phyloP scores from a whole-genome alignment of 176 grass and related monocot species.

The Avena eriantha region DNA sequence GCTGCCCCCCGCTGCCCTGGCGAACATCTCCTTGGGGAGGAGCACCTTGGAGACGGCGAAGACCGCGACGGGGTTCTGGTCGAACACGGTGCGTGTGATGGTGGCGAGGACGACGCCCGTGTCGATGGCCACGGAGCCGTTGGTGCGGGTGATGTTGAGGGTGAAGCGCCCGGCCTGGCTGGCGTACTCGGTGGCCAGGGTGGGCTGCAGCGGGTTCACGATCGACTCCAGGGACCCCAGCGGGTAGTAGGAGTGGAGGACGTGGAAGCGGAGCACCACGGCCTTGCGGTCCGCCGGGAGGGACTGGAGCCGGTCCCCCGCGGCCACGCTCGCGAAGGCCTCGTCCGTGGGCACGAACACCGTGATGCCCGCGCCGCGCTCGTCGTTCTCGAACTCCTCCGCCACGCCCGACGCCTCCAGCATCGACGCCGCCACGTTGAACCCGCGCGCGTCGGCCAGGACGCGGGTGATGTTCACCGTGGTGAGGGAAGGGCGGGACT shows the following conservation, averaged over 20 bases:
- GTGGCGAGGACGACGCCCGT: conserved; percentile 88
- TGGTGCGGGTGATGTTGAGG: conserved; percentile 85
- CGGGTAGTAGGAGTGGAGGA: conserved; percentile 93
- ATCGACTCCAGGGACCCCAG: conserved; percentile 90
- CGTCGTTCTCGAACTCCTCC: conserved; percentile 82
- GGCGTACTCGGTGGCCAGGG: conserved; percentile 75
- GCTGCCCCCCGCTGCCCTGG: not conserved
- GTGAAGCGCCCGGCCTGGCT: conserved; percentile 74
- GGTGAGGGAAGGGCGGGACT: conserved; percentile 49
- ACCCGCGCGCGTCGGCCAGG: conserved; percentile 77
- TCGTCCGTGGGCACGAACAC: conserved; percentile 92
- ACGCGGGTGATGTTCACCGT: conserved; percentile 75
- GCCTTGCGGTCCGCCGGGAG: conserved; percentile 77
- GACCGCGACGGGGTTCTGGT: conserved; percentile 89
- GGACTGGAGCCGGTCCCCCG: conserved; percentile 62
- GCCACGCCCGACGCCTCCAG: conserved; percentile 81
- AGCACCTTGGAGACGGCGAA: conserved; percentile 92
- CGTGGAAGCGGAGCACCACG: conserved; percentile 84
- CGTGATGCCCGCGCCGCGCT: conserved; percentile 84
- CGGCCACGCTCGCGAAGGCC: conserved; percentile 68
- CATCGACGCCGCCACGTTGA: conserved; percentile 93
- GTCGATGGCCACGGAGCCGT: conserved; percentile 83
- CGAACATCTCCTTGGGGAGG: conserved; percentile 91
- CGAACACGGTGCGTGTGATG: conserved; percentile 84
- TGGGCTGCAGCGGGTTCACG: conserved; percentile 90